Conservation (phyloP, 306 rosid species). For the Inga leiocalycina region DNA sequence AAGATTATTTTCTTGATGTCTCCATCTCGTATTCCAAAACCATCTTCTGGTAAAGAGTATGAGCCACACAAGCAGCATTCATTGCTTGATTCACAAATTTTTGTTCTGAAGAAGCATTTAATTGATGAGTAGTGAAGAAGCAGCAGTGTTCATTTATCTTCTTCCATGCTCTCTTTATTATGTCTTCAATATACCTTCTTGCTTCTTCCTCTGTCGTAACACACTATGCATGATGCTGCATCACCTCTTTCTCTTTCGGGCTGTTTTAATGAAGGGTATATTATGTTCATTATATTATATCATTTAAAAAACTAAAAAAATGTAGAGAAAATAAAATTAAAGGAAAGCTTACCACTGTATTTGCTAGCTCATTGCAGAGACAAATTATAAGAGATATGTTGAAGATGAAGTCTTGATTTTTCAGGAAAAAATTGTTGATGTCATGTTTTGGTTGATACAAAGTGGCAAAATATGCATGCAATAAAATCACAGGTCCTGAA, state of each 20-base stretch:
- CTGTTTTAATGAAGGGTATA: conserved; percentile 19
- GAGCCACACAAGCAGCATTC: conserved; percentile 43
- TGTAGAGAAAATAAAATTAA: background rate
- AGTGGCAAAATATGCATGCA: conserved; percentile 44
- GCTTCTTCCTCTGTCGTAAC: conserved; percentile 46
- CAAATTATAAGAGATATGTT: conserved; percentile 44
- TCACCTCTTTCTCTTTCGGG: conserved; percentile 53
- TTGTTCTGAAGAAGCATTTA: background rate
- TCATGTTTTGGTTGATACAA: conserved; percentile 21
- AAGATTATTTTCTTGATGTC: conserved; percentile 16
- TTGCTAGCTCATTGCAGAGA: conserved; percentile 46
- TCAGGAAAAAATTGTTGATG: conserved; percentile 25
- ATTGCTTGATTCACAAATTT: conserved; percentile 21
- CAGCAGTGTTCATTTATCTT: conserved; percentile 39
- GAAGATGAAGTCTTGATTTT: conserved; percentile 33
- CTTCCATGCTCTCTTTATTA: conserved; percentile 43
- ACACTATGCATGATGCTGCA: conserved; percentile 44
- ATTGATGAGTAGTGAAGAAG: background rate
- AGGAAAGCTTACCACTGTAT: conserved; percentile 29
- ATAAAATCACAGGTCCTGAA: conserved; percentile 47
- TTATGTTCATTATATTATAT: no score
- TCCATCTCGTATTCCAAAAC: conserved; percentile 38
- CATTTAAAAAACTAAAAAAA: background rate
- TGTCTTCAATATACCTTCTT: conserved; percentile 5
- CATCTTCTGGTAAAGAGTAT: conserved; percentile 44